Percentiles rank a stretch among this genome's conserved stretches.
Conservation (phyloP, 2,329 filamentous ascomycete genomes). For the Endocalyx cinctus region DNA sequence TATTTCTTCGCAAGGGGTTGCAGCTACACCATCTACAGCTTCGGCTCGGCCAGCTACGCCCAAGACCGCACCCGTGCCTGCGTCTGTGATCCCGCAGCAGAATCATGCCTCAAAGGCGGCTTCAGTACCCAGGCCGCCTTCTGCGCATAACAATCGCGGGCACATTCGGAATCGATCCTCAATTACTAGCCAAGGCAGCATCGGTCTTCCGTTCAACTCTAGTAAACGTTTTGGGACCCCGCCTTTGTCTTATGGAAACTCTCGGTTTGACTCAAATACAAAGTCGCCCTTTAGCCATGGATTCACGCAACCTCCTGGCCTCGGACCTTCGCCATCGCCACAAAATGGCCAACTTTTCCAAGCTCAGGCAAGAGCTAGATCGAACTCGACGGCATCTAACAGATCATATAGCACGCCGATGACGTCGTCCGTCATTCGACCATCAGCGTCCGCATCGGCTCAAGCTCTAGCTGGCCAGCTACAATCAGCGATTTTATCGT, state of each 20-base stretch:
- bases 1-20: no score
- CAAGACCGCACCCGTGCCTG: not conserved
- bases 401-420: slow-evolving; percentile 29
- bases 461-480: slow-evolving; percentile 22
- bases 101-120: slow-evolving; percentile 12
- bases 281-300: slow-evolving; percentile 31
- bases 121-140: slow-evolving; percentile 14
- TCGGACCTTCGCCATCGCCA: slow-evolving; percentile 27
- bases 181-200: slow-evolving; percentile 17
- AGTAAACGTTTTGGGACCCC: slow-evolving; percentile 28
- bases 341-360: slow-evolving; percentile 30
- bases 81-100: slow-evolving; percentile 8
- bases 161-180: slow-evolving; percentile 25
- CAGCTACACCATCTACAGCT: no score
- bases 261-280: slow-evolving; percentile 21
- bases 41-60: no score
- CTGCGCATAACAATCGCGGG: slow-evolving; percentile 10
- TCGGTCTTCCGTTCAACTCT: slow-evolving; percentile 23
- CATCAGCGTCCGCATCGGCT: slow-evolving; percentile 29
- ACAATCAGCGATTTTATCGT: slow-evolving; percentile 17
- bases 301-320: slow-evolving; percentile 26
- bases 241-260: slow-evolving; percentile 27
- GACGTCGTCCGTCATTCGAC: slow-evolving; percentile 32
- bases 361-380: slow-evolving; percentile 27
- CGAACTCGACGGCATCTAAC: slow-evolving; percentile 26